phyloP scores from a whole-genome alignment of 805 yeast species.

The Starmerella davenportii region DNA sequence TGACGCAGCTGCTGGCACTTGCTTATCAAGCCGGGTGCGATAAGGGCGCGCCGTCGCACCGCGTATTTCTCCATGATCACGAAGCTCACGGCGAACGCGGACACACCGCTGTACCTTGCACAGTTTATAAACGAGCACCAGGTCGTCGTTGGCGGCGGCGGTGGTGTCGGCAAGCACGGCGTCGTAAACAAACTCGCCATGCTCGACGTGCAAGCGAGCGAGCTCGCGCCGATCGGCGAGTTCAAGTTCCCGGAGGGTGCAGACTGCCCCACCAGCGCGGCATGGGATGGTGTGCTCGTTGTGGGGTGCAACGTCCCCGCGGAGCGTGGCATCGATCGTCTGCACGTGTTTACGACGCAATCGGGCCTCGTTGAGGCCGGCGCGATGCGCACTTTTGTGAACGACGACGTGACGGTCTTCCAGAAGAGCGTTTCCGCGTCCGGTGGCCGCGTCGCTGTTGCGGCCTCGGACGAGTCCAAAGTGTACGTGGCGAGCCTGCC shows the following conservation, averaged over 20 bases:
- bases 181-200: conserved; percentile 54
- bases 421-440: conserved; percentile 9
- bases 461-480: too few species aligned
- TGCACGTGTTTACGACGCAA: too few species aligned
- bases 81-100: conserved; percentile 8
- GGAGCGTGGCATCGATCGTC: conserved; percentile 43
- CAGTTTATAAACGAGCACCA: conserved; percentile 44
- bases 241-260: conserved; percentile 26
- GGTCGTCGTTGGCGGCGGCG: conserved; percentile 75
- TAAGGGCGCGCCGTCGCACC: too few species aligned
- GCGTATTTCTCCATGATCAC: not conserved
- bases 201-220: conserved; percentile 3
- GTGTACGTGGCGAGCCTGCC: too few species aligned
- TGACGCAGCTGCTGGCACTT: too few species aligned
- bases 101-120: conserved; percentile 58
- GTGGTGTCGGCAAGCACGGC: conserved; percentile 86
- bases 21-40: too few species aligned
- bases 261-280: conserved; percentile 67
- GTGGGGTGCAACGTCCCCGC: conserved; percentile 11
- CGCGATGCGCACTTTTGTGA: too few species aligned
- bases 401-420: conserved; percentile 9
- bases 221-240: conserved; percentile 6
- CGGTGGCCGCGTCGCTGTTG: not conserved
- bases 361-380: too few species aligned
- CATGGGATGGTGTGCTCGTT: conserved; percentile 32